Conservation (phyloP, 1,139 yeast species). For the Geotrichum histeridarum region DNA sequence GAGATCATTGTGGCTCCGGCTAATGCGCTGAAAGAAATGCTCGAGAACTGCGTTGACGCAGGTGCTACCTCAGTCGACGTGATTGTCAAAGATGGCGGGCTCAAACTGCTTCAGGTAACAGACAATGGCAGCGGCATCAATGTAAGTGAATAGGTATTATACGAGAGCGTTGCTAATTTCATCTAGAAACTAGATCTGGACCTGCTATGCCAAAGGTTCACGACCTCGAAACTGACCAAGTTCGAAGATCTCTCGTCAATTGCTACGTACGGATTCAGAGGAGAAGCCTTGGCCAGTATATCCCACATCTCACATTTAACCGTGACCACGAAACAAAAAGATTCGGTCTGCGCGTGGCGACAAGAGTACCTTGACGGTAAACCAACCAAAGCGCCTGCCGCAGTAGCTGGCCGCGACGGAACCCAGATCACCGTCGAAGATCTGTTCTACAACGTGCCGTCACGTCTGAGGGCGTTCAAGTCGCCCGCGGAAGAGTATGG, state of each 20-base stretch:
- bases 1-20: conserved; percentile 93
- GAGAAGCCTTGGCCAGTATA: conserved; percentile 73
- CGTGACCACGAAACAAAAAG: conserved; percentile 66
- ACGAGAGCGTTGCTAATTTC: neutral
- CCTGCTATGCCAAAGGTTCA: conserved; percentile 57
- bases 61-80: conserved; percentile 58
- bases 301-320: conserved; percentile 60
- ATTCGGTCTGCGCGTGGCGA: conserved; percentile 58
- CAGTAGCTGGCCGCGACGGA: conserved; percentile 83
- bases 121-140: conserved; percentile 78
- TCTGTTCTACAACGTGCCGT: conserved; percentile 81
- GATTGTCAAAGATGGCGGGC: conserved; percentile 59
- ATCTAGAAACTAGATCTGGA: conserved; percentile 49
- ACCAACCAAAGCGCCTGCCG: conserved; percentile 50
- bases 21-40: conserved; percentile 70
- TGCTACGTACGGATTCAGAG: conserved; percentile 70
- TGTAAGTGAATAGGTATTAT: conserved; percentile 14
- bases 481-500: conserved; percentile 70
- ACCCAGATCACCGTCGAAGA: conserved; percentile 85
- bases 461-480: conserved; percentile 62
- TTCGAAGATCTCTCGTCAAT: conserved; percentile 51
- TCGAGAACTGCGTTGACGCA: conserved; percentile 81
- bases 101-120: conserved; percentile 54
- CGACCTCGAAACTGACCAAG: conserved; percentile 61
- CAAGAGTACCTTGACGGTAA: conserved; percentile 64